A percentile compares a stretch with the other conserved stretches of the same genome.
These are phyloP conservation scores for Penicillium fimorum DNA, from an alignment of 495 filamentous ascomycete genomes.

Conservation along the genomic window DNA sequence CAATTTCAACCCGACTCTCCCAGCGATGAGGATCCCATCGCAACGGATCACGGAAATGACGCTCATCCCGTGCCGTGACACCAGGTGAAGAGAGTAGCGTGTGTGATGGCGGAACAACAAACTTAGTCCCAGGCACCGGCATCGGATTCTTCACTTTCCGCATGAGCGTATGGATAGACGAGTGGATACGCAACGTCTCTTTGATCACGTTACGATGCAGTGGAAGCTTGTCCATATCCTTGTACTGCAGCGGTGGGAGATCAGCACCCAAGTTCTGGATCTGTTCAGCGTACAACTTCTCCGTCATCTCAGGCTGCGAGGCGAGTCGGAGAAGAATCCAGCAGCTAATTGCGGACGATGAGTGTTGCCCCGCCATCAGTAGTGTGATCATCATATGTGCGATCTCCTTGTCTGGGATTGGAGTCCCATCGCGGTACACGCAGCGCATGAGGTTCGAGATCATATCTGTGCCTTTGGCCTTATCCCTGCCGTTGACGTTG, in stretches of 20 bases:
- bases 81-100: slow-evolving; percentile 79
- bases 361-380: slow-evolving; percentile 88
- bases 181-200: slow-evolving; percentile 77
- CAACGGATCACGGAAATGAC: slow-evolving; percentile 78
- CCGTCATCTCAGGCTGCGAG: slow-evolving; percentile 66
- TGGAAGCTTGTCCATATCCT: slow-evolving; percentile 66
- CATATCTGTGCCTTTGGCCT: slow-evolving; percentile 58
- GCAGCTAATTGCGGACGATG: slow-evolving; percentile 73
- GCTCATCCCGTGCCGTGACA: slow-evolving; percentile 63
- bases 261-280: slow-evolving; percentile 57
- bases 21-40: slow-evolving; percentile 88
- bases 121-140: slow-evolving; percentile 73
- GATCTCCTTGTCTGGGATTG: slow-evolving; percentile 74
- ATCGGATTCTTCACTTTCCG: slow-evolving; percentile 80
- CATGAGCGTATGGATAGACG: slow-evolving; percentile 82
- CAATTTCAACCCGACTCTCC: slow-evolving; percentile 56
- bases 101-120: slow-evolving; percentile 72
- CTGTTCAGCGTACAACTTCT: slow-evolving; percentile 77
- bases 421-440: slow-evolving; percentile 69
- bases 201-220: slow-evolving; percentile 70
- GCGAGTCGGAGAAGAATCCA: slow-evolving; percentile 83
- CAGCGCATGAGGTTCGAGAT: slow-evolving; percentile 81
- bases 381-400: slow-evolving; percentile 92
- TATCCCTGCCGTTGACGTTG: slow-evolving; percentile 37
- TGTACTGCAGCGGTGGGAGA: slow-evolving; percentile 62